Evolutionary conservation across 768 basidiomycete genomes (phyloP).

Genomic region (Boletellus ananas): DNA sequence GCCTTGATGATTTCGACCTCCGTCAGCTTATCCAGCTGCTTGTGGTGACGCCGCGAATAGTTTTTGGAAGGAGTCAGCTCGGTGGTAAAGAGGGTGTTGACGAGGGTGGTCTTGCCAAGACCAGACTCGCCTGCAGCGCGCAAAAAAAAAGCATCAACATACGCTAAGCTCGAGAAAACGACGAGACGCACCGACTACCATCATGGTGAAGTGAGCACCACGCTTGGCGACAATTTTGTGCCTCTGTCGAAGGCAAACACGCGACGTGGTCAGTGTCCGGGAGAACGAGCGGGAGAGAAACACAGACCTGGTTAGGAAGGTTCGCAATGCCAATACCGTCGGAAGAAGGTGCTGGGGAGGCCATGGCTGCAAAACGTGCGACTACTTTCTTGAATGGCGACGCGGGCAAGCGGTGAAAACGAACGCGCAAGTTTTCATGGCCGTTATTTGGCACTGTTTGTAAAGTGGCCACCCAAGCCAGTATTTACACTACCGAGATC

Average conservation of each 20-base stretch:
- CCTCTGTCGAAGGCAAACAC: constrained; percentile 49
- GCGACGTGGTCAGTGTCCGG: background rate
- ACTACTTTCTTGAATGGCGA: constrained; percentile 17
- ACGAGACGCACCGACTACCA: constrained; percentile 81
- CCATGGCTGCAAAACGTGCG: constrained; percentile 19
- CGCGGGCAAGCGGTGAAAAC: constrained; percentile 18
- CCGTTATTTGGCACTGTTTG: constrained; percentile 26
- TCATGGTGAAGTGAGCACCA: constrained; percentile 97
- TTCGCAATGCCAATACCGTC: constrained; percentile 95
- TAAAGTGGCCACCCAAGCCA: constrained; percentile 14
- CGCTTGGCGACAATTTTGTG: constrained; percentile 99
- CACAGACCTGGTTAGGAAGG: constrained; percentile 91
- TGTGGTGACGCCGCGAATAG: constrained; percentile 83
- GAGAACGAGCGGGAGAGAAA: background rate
- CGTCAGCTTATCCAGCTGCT: constrained; percentile 98
- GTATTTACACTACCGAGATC: too few species aligned
- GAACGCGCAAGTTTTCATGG: constrained; percentile 22
- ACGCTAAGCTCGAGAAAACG: background rate
- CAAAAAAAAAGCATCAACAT: constrained; percentile 1
- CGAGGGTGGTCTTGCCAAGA: constrained; percentile 93
- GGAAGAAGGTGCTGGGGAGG: constrained; percentile 34
- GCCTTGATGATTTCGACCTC: constrained; percentile 99
- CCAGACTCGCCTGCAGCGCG: constrained; percentile 80
- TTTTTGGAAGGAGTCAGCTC: constrained; percentile 91
- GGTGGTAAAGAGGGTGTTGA: constrained; percentile 98